These are phyloP conservation scores for Suillus bovinus DNA, from an alignment of 768 basidiomycete species.

Conservation along the genomic window DNA sequence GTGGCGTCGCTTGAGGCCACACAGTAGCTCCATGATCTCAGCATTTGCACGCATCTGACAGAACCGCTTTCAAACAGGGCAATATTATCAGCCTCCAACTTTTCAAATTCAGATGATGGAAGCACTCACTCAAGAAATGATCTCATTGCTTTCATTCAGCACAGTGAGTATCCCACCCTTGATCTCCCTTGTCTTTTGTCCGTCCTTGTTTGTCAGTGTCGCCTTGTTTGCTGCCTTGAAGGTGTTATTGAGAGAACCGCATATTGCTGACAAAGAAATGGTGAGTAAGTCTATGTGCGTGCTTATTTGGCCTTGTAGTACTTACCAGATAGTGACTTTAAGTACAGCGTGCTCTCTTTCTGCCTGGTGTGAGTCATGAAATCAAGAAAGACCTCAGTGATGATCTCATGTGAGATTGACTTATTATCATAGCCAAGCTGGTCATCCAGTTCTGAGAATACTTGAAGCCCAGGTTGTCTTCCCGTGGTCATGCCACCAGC, in stretches of 20 bases:
- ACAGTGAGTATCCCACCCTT: neutral
- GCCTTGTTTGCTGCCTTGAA: constrained; percentile 22
- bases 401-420: constrained; percentile 21
- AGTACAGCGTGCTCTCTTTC: neutral
- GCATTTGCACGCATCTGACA: constrained; percentile 18
- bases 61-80: neutral
- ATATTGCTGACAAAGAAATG: constrained; percentile 5
- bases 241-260: constrained; percentile 16
- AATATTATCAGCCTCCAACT: no score
- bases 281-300: no score
- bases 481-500: no score
- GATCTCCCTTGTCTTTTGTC: neutral
- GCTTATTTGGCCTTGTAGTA: neutral
- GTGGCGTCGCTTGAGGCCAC: constrained; percentile 12
- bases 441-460: constrained; percentile 6
- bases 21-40: constrained; percentile 18
- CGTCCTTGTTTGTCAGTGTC: neutral
- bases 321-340: neutral
- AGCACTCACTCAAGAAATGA: constrained; percentile 16
- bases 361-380: constrained; percentile 11
- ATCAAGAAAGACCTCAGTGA: constrained; percentile 20
- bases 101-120: no score
- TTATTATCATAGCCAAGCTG: constrained; percentile 6
- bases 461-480: neutral
- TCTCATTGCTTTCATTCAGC: constrained; percentile 19